Base-by-base conservation (phyloP, 805 yeast species). In the Candida tibetensis region DNA sequence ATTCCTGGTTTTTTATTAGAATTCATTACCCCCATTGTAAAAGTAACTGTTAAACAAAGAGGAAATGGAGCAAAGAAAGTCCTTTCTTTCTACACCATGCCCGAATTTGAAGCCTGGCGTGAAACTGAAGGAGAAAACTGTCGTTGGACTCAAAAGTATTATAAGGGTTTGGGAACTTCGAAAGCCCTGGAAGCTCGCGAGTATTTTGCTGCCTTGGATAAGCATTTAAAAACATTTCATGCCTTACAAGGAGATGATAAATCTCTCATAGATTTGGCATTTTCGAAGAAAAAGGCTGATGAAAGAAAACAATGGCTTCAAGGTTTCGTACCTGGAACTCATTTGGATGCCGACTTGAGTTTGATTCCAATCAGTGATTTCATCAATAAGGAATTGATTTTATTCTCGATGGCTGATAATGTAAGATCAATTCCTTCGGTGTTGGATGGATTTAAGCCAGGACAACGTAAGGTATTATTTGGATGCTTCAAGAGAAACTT, bases 111-210 rank as follows among this genome's bases (percentile, higher is more conserved):
- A 57, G 59, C 72, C 4, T 93, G 99, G 99, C 78, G 96, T 64
- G 91, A 82, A 36, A 76, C 76, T 3, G 95, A 85, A 51, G 93
- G 96, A 27, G 63, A 66, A 21, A 71, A 64, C 6, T 80, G 79
- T 51, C 76, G 89, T 8, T 93, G 96, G 93, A 78, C 84, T 32
- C 95, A 86, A 52, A 93, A 93, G 75, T 93, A 93, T 70, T 93
- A 88, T 69, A 93, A 93, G 74, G 99, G 99, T 78, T 76, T 93
- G 74, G 99, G 99, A 79, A 89, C 99, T 3, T 91, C 98, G 1
- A 74, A 81, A 1, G 78, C 80, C 18, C 74, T 69, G 25, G 99
- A 93, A 62, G 86, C 85, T 44, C 79, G 93, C 48, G 93, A 86
- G 56, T 93, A 93, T 55, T 93, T 93, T 60, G 69, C 87, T 29